Conservation (phyloP, 192 early-diverging fungal species). For the Coemansia sp. region DNA sequence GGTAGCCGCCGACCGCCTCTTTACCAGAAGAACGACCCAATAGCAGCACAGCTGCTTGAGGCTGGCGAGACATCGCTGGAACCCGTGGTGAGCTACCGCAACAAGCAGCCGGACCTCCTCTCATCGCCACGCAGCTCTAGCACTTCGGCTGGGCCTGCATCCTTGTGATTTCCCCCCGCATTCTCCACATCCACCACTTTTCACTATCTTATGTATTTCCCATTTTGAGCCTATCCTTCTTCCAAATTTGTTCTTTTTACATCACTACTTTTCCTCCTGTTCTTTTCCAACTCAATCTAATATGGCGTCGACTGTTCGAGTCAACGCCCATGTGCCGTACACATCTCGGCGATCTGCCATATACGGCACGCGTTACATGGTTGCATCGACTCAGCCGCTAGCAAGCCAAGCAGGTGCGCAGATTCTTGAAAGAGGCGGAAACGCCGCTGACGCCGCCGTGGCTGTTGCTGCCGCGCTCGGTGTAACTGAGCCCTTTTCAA, state of each 20-base stretch:
- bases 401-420: slow-evolving; percentile 67
- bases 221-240: background rate
- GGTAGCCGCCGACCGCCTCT: slow-evolving; percentile 31
- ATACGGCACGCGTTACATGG: slow-evolving; percentile 65
- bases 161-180: slow-evolving; percentile 2
- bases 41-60: slow-evolving; percentile 49
- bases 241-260: background rate
- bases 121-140: slow-evolving; percentile 2
- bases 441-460: slow-evolving; percentile 75
- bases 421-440: slow-evolving; percentile 69
- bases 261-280: background rate
- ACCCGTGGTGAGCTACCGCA: slow-evolving; percentile 39
- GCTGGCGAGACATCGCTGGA: slow-evolving; percentile 49
- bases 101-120: slow-evolving; percentile 35
- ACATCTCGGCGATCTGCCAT: slow-evolving; percentile 58
- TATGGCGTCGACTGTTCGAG: slow-evolving; percentile 35
- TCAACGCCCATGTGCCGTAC: slow-evolving; percentile 27
- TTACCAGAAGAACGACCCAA: slow-evolving; percentile 53
- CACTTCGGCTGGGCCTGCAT: slow-evolving; percentile 10
- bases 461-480: slow-evolving; percentile 70
- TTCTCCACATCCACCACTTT: background rate
- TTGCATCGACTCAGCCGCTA: slow-evolving; percentile 67
- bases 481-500: slow-evolving; percentile 71
- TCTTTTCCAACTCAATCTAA: background rate
- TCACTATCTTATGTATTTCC: background rate